Evolutionary conservation across 306 rosid species (phyloP).

Genomic region (Acacia acuminata): DNA sequence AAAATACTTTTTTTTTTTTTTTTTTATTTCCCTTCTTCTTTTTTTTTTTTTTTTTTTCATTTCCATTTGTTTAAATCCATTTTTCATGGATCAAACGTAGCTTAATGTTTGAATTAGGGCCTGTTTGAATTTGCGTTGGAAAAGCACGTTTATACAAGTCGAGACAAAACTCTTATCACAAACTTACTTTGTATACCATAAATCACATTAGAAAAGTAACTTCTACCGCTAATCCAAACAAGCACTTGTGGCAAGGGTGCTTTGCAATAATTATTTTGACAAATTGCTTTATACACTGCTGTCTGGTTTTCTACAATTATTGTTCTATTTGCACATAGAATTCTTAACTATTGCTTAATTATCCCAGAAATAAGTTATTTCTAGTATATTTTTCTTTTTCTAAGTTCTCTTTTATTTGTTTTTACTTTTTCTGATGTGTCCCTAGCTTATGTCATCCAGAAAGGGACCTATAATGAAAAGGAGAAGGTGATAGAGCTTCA

Average conservation of each 20-base stretch:
- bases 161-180: too few relatives aligned
- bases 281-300: background rate
- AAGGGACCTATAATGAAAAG: conserved; percentile 65
- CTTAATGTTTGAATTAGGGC: background rate
- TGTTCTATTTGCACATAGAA: background rate
- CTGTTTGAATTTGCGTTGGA: too few relatives aligned
- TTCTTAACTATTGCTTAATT: conserved; percentile 1
- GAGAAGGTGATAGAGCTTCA: conserved; percentile 71
- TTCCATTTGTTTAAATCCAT: too few relatives aligned
- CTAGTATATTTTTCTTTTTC: background rate
- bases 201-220: too few relatives aligned
- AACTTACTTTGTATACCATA: too few relatives aligned
- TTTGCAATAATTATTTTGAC: background rate
- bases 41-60: too few relatives aligned
- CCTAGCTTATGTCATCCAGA: conserved; percentile 42
- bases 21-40: too few relatives aligned
- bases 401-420: background rate
- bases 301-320: background rate
- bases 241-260: background rate
- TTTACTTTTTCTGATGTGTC: conserved; percentile 14
- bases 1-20: too few relatives aligned
- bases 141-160: too few relatives aligned
- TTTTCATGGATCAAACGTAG: too few relatives aligned
- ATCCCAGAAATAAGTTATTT: background rate
- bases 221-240: too few relatives aligned